Base-by-base conservation (phyloP, 208 protist species). In the Angomonas deanei region DNA sequence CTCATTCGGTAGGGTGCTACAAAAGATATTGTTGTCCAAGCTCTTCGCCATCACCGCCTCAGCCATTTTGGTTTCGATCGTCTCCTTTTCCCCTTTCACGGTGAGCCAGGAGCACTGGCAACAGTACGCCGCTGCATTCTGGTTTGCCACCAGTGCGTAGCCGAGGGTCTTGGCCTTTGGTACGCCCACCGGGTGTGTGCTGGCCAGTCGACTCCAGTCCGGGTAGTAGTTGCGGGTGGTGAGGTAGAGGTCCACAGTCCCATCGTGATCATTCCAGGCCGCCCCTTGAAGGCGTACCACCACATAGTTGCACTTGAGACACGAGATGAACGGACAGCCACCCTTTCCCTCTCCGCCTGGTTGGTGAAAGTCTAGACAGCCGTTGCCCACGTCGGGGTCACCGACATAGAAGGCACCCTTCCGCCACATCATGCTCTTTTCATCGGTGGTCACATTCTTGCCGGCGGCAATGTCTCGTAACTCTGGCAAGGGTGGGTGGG, bases 31-130 rank as follows among this genome's bases (percentile, higher is more conserved):
- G 50, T 11, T 10, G 3, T 4, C 30, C 38, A 28, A 46, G 60
- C 15, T 68, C 74, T 80, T 23, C 42, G 47, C 36, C 33, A 30
- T 33, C 1, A 1, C 52, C 57, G 52, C 48, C 38, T 92, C 78
- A 19, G 78, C 72, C 28, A 91, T 59, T 15, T 59, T 71, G 11
- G 84, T 92, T 36, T 83, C 75, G 34, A 94, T 84, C 10, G 70
- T 58, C 27, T 72, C 80, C 48, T 66, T 66, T 5, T 62, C 27
- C 17, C 49, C 47, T 19, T 31, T 54, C 52, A 92, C 85, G 11
- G 88, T 89, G 26, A 91, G 68, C 83, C 84, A 94, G 28, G 85
- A 88, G 63, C 88, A 94, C 61, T 94, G 88, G 53, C 88, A 94
- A 68, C 88, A 91, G 72, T 94, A 94, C 19, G 85, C 88, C 28